These are phyloP conservation scores for Phytophthora litchii DNA, from an alignment of 352 stramenopile species.

Conservation along the genomic window DNA sequence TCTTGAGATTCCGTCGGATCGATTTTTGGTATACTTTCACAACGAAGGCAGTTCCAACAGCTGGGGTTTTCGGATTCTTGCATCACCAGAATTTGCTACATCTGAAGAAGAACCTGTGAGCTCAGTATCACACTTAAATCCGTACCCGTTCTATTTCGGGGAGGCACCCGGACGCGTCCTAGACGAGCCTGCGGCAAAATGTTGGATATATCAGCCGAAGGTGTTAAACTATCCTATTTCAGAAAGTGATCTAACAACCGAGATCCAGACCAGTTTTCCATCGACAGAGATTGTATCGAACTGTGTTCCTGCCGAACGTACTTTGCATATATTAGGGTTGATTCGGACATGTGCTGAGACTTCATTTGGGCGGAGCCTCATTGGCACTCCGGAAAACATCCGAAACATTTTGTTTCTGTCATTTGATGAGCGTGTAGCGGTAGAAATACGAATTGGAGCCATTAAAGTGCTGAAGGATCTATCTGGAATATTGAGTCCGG, in stretches of 20 bases:
- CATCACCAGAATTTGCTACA: slow-evolving; percentile 49
- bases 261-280: slow-evolving; percentile 61
- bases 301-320: slow-evolving; percentile 49
- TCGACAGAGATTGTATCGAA: slow-evolving; percentile 25
- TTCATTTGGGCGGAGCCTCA: slow-evolving; percentile 52
- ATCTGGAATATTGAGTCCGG: slow-evolving; percentile 33
- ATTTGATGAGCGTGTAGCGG: slow-evolving; percentile 48
- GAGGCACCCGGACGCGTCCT: slow-evolving; percentile 57
- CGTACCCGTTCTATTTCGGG: slow-evolving; percentile 76
- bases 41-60: slow-evolving; percentile 53
- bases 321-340: slow-evolving; percentile 68
- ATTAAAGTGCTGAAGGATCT: slow-evolving; percentile 57
- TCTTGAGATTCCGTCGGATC: slow-evolving; percentile 70
- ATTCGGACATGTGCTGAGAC: slow-evolving; percentile 68
- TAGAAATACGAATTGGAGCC: slow-evolving; percentile 56
- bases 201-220: slow-evolving; percentile 65
- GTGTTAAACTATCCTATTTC: slow-evolving; percentile 48
- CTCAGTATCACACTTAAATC: slow-evolving; percentile 42
- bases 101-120: slow-evolving; percentile 9
- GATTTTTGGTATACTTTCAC: slow-evolving; percentile 79
- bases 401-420: slow-evolving; percentile 64
- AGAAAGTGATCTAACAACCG: slow-evolving; percentile 55
- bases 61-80: slow-evolving; percentile 75
- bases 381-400: slow-evolving; percentile 65
- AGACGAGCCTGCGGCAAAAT: slow-evolving; percentile 58